Evolutionary conservation across 2,329 filamentous ascomycete genomes (phyloP).

Genomic region (Chrysosphaeria jannelii): DNA sequence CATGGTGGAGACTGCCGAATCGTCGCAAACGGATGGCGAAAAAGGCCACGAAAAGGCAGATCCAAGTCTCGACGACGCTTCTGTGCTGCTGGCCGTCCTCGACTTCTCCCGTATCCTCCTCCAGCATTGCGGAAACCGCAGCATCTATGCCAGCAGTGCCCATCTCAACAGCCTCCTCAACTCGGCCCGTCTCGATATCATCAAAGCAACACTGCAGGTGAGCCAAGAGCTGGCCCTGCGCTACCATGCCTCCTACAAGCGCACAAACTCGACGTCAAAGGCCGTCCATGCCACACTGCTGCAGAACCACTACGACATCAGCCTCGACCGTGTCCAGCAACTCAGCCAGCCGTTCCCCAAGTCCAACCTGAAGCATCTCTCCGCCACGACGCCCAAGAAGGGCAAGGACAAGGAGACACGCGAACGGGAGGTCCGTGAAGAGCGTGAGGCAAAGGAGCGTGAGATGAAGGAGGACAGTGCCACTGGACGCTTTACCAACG

Average conservation of each 20-base stretch:
- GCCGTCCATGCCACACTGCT: constrained; percentile 44
- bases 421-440: constrained; percentile 15
- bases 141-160: constrained; percentile 79
- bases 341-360: constrained; percentile 60
- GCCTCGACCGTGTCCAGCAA: constrained; percentile 55
- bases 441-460: too few species aligned
- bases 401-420: constrained; percentile 37
- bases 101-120: constrained; percentile 66
- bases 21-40: too few species aligned
- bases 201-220: constrained; percentile 52
- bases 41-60: constrained; percentile 16
- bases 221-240: constrained; percentile 68
- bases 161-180: constrained; percentile 74
- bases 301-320: constrained; percentile 57
- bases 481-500: too few species aligned
- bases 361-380: too few species aligned
- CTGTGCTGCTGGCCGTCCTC: constrained; percentile 52
- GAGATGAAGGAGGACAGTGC: too few species aligned
- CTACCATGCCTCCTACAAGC: constrained; percentile 69
- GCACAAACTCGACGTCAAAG: constrained; percentile 30
- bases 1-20: constrained; percentile 8
- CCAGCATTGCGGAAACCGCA: constrained; percentile 88
- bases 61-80: constrained; percentile 29
- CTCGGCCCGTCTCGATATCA: constrained; percentile 50
- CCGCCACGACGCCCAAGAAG: constrained; percentile 17